A percentile compares a stretch with the other conserved stretches of the same genome.
Conservation (phyloP, 805 yeast genomes). For the Metschnikowia amazonensis region DNA sequence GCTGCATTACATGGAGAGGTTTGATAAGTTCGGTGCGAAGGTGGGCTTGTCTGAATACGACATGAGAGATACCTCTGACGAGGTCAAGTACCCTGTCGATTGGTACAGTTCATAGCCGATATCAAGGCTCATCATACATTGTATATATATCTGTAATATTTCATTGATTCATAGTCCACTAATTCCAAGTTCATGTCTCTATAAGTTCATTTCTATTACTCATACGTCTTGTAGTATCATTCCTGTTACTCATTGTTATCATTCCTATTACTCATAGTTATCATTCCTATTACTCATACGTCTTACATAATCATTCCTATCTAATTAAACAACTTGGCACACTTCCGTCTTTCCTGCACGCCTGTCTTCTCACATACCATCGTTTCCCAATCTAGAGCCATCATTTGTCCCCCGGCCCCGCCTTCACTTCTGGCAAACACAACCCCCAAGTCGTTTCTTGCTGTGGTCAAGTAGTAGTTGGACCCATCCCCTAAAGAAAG, state of each 20-base stretch:
- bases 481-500: constrained; percentile 92
- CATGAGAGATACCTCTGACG: constrained; percentile 48
- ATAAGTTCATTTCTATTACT: no score
- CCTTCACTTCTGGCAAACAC: constrained; percentile 76
- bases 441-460: constrained; percentile 89
- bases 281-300: neutral
- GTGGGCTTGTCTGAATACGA: constrained; percentile 84
- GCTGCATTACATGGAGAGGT: constrained; percentile 62
- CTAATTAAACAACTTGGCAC: constrained; percentile 74
- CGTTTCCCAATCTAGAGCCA: constrained; percentile 92
- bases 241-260: no score
- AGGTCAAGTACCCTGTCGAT: constrained; percentile 25
- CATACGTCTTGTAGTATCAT: no score
- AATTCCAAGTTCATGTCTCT: no score
- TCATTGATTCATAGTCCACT: no score
- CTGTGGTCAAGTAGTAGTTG: constrained; percentile 84
- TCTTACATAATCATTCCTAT: neutral
- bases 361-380: constrained; percentile 83
- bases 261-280: neutral
- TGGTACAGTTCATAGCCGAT: constrained; percentile 10
- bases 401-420: constrained; percentile 70
- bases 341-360: constrained; percentile 71
- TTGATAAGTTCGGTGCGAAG: constrained; percentile 61
- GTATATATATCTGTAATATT: neutral
- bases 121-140: neutral